phyloP scores from a whole-genome alignment of 805 yeast genomes.

The Candida broadrunensis region DNA sequence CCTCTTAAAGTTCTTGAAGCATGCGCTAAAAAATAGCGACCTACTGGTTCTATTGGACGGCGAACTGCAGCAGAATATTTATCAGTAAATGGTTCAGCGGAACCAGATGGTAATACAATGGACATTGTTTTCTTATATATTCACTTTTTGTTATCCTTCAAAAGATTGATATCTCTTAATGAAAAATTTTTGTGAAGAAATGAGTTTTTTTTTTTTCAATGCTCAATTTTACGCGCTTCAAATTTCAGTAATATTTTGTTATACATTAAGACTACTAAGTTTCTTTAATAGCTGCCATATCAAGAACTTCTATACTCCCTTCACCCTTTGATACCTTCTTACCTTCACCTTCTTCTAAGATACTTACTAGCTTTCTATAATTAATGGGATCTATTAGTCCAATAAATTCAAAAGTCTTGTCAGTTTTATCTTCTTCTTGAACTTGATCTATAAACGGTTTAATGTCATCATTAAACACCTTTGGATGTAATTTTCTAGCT shows the following conservation, averaged over 20 bases:
- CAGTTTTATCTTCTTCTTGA: constrained; percentile 47
- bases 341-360: constrained; percentile 46
- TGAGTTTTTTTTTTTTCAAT: too few species aligned
- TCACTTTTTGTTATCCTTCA: too few species aligned
- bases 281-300: constrained; percentile 81
- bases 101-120: constrained; percentile 47
- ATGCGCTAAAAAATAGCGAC: constrained; percentile 92
- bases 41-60: constrained; percentile 94
- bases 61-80: constrained; percentile 59
- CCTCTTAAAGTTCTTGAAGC: constrained; percentile 94
- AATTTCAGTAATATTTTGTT: too few species aligned
- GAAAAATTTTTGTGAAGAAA: too few species aligned
- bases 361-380: constrained; percentile 65
- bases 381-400: constrained; percentile 85
- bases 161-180: too few species aligned
- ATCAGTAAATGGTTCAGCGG: constrained; percentile 49
- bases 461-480: constrained; percentile 28
- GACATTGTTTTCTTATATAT: constrained; percentile 36
- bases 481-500: constrained; percentile 50
- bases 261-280: neutral
- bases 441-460: constrained; percentile 33
- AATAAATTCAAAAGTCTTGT: constrained; percentile 38
- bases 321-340: constrained; percentile 46
- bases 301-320: constrained; percentile 78
- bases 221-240: too few species aligned